Base-by-base conservation (phyloP, 495 filamentous ascomycete genomes). In the Penicillium goetzii region DNA sequence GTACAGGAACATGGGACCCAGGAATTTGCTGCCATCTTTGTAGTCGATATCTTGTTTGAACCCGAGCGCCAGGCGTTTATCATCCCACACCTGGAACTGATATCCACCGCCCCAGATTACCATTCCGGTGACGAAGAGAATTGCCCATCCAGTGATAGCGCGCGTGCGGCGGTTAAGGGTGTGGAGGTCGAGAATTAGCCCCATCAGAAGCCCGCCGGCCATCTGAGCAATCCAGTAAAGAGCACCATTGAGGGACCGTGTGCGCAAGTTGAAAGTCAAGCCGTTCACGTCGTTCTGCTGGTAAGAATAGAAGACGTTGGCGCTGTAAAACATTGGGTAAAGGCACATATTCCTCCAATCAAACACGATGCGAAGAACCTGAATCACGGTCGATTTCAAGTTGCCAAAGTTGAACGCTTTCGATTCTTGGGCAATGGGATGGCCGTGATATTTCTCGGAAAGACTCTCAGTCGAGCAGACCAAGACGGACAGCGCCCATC, bases 281-380 rank as follows among this genome's bases (percentile, higher is more conserved):
- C 73, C 71, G 60, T 81, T 83, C 30, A 82, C 78, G 19, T 82
- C 85, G 59, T 85, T 85, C 69, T 86, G 85, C 65, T 88, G 86
- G 71, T 91, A 86, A 2, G 89, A 90, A 74, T 92, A 92, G 76
- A 93, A 94, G 69, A 87, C 88, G 66, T 93, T 93, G 68, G 89
- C 90, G 28, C 84, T 77, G 67, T 80, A 81, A 73, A 85, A 85
- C 51, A 84, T 72, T 0, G 83, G 83, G 25, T 83, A 65, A 65
- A 85, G 77, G 47, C 76, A 79, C 26, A 82, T 40, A n/a, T 82
- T 76, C 17, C 76, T 72, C 69, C 75, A 74, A 52, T 84, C 74
- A 21, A 60, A 61, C 19, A 75, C 62, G 6, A 70, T 78, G 9
- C 63, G 60, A 75, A 86, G 81, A 5, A 88, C 86, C 1, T 90